Evolutionary conservation across 83 land plant genomes (phyloP).

Genomic region (Thuja plicata): DNA sequence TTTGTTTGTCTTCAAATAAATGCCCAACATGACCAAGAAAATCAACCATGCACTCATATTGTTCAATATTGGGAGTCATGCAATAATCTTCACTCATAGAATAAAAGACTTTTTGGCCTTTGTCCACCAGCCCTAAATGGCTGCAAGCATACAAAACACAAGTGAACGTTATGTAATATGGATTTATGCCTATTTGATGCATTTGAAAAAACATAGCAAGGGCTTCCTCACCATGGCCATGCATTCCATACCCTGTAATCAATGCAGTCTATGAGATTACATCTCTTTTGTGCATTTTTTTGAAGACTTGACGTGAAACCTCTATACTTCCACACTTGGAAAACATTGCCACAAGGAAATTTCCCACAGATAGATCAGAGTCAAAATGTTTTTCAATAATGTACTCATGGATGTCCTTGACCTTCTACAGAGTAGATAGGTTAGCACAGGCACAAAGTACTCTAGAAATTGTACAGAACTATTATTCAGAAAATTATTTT

Average conservation of each 20-base stretch:
- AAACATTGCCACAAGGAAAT: slow-evolving; percentile 50
- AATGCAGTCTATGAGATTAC: no score
- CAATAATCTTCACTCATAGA: slow-evolving; percentile 20
- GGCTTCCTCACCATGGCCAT: slow-evolving; percentile 24
- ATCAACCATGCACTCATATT: no score
- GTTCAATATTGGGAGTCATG: slow-evolving; percentile 14
- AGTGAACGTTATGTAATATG: slow-evolving; percentile 16
- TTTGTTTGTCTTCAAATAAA: slow-evolving; percentile 16
- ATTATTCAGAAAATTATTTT: no score
- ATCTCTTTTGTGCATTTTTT: no score
- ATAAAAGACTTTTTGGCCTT: slow-evolving; percentile 13
- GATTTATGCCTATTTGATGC: slow-evolving; percentile 12
- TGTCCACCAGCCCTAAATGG: slow-evolving; percentile 22
- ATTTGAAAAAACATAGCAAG: slow-evolving; percentile 21
- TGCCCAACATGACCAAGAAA: slow-evolving; percentile 15
- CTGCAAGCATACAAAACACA: slow-evolving; percentile 21
- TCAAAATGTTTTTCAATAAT: slow-evolving; percentile 34
- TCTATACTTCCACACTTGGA: no score
- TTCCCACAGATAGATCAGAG: slow-evolving; percentile 31
- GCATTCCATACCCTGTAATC: no score
- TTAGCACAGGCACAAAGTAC: no score
- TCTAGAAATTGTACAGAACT: no score
- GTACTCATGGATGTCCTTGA: slow-evolving; percentile 36
- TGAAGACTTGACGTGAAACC: no score
- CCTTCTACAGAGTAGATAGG: slow-evolving; percentile 32